These are phyloP conservation scores for Termitomyces sp. DNA, from an alignment of 768 basidiomycete genomes.

Conservation along the genomic window DNA sequence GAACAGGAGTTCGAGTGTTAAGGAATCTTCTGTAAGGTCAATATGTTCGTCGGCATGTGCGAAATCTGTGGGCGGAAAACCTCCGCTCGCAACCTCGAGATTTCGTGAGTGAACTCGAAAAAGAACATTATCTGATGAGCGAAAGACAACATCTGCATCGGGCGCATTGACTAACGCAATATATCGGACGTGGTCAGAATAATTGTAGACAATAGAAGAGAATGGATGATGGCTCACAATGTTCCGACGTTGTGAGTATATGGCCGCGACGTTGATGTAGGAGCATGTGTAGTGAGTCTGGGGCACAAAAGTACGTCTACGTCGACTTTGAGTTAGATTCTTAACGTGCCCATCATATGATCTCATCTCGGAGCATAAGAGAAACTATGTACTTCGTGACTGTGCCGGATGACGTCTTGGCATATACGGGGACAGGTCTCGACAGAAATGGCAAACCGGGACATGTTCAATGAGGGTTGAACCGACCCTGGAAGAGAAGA, in stretches of 20 bases:
- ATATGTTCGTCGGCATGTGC: constrained; percentile 1
- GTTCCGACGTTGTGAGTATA: background rate
- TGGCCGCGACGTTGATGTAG: background rate
- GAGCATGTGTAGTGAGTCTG: background rate
- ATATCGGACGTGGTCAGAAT: background rate
- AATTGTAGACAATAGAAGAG: background rate
- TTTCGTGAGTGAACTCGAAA: constrained; percentile 15
- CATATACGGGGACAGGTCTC: background rate
- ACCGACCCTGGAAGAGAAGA: background rate
- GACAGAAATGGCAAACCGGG: background rate
- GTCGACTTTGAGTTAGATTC: background rate
- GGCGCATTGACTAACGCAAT: constrained; percentile 4
- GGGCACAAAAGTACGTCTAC: background rate
- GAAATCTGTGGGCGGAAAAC: constrained; percentile 10
- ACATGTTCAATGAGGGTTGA: background rate
- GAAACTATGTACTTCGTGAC: background rate
- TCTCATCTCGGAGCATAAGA: background rate
- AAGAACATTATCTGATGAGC: constrained; percentile 9
- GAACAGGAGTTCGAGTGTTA: constrained; percentile 15
- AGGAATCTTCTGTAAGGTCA: constrained; percentile 11
- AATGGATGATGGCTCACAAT: background rate
- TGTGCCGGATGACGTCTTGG: background rate
- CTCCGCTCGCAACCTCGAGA: constrained; percentile 10
- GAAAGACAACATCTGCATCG: constrained; percentile 12
- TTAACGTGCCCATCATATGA: background rate